A percentile compares a stretch with the other conserved stretches of the same genome.
Evolutionary conservation across 208 protist species (phyloP).

Genomic region (Trypanosoma scelopori): DNA sequence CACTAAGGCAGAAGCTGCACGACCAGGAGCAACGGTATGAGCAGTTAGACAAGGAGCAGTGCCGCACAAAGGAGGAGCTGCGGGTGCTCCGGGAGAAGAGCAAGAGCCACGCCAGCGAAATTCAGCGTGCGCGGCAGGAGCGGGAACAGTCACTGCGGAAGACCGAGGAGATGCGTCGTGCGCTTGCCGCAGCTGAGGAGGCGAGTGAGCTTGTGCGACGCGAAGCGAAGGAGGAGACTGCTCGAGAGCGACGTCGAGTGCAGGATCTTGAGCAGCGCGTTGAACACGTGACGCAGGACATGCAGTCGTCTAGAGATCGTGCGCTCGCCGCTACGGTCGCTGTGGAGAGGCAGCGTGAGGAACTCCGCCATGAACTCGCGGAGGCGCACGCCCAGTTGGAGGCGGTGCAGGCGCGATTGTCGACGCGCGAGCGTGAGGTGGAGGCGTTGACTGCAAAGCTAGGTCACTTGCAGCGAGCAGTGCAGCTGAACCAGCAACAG

Average conservation of each 20-base stretch:
- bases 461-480: slow-evolving; percentile 45
- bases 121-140: slow-evolving; percentile 23
- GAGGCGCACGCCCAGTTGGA: slow-evolving; percentile 28
- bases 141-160: slow-evolving; percentile 24
- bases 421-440: slow-evolving; percentile 32
- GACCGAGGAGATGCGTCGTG: slow-evolving; percentile 32
- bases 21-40: slow-evolving; percentile 20
- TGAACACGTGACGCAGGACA: slow-evolving; percentile 17
- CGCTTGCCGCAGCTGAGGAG: slow-evolving; percentile 6
- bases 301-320: slow-evolving; percentile 19
- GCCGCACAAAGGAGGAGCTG: slow-evolving; percentile 21
- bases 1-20: slow-evolving; percentile 15
- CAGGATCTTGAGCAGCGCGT: slow-evolving; percentile 18
- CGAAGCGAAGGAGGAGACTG: slow-evolving; percentile 12
- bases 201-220: slow-evolving; percentile 7
- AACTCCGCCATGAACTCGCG: slow-evolving; percentile 33
- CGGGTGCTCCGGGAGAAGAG: slow-evolving; percentile 21
- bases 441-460: slow-evolving; percentile 37
- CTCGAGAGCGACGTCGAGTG: slow-evolving; percentile 14
- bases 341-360: slow-evolving; percentile 33
- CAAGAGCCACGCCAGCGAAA: slow-evolving; percentile 14
- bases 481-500: slow-evolving; percentile 59
- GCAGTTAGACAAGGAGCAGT: slow-evolving; percentile 12
- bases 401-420: slow-evolving; percentile 28
- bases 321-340: slow-evolving; percentile 14